These are phyloP conservation scores for Heterobasidion parviporum DNA, from an alignment of 1,284 basidiomycete species.

Conservation along the genomic window DNA sequence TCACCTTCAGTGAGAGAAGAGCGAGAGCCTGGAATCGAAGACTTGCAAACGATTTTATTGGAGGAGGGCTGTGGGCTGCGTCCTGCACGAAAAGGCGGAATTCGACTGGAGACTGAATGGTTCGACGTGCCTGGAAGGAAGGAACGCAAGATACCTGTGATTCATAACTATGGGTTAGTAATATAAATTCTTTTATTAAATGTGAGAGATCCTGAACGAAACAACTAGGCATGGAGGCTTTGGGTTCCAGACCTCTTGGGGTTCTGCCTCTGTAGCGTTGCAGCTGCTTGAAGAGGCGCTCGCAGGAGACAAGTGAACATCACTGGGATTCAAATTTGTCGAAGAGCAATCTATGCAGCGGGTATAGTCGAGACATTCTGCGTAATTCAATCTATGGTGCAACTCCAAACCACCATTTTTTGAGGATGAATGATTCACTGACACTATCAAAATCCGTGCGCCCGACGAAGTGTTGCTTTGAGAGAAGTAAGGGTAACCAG, in stretches of 20 bases:
- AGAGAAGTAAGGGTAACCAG: slow-evolving; percentile 52
- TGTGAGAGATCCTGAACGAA: too few relatives aligned
- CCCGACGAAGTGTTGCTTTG: slow-evolving; percentile 40
- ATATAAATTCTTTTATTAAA: too few relatives aligned
- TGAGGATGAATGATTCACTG: slow-evolving; percentile 24
- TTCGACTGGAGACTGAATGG: slow-evolving; percentile 31
- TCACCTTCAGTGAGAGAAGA: slow-evolving; percentile 44
- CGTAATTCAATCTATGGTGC: too few relatives aligned
- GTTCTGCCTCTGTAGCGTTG: slow-evolving; percentile 35
- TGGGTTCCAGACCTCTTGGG: slow-evolving; percentile 40
- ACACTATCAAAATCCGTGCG: slow-evolving; percentile 43
- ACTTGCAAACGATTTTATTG: slow-evolving; percentile 53
- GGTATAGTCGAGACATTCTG: too few relatives aligned
- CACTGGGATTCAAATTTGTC: too few relatives aligned
- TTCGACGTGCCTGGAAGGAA: slow-evolving; percentile 10
- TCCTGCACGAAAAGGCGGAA: slow-evolving; percentile 38
- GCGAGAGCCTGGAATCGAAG: slow-evolving; percentile 49
- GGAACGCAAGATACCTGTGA: slow-evolving; percentile 24
- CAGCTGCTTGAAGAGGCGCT: slow-evolving; percentile 43
- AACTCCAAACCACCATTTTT: slow-evolving; percentile 50
- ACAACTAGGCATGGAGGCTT: slow-evolving; percentile 32
- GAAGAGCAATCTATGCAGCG: too few relatives aligned
- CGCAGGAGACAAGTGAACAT: not conserved
- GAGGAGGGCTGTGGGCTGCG: slow-evolving; percentile 57
- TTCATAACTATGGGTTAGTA: slow-evolving; percentile 40